Evolutionary conservation across 2,329 filamentous ascomycete species (phyloP).

Genomic region (Fusarium concolor): DNA sequence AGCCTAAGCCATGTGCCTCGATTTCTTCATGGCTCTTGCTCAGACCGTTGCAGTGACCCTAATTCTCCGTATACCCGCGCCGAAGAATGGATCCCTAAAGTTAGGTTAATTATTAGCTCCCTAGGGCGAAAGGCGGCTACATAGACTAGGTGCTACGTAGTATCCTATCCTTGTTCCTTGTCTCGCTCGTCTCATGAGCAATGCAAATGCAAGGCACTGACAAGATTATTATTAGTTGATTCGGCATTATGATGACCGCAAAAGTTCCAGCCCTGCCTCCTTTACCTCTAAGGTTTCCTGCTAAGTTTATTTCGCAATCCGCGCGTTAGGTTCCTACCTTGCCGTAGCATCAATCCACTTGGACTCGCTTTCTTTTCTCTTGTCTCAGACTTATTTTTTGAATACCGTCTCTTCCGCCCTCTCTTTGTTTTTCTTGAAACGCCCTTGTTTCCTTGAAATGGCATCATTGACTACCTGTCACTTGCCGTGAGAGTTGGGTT

Average conservation of each 20-base stretch:
- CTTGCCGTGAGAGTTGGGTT: slow-evolving; percentile 27
- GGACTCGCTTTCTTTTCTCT: slow-evolving; percentile 21
- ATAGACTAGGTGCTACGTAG: background rate
- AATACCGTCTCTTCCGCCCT: slow-evolving; percentile 4
- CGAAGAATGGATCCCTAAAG: slow-evolving; percentile 3
- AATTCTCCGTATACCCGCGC: slow-evolving; percentile 22
- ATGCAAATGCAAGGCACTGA: slow-evolving; percentile 1
- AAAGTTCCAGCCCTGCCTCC: slow-evolving; percentile 28
- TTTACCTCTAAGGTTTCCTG: slow-evolving; percentile 16
- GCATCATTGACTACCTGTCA: slow-evolving; percentile 16
- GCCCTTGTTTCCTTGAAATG: slow-evolving; percentile 14
- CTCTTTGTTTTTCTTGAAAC: slow-evolving; percentile 12
- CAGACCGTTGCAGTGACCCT: slow-evolving; percentile 1
- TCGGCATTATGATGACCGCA: slow-evolving; percentile 30
- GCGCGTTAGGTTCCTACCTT: slow-evolving; percentile 18
- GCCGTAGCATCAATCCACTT: slow-evolving; percentile 3
- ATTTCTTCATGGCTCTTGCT: slow-evolving; percentile 10
- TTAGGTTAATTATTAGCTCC: background rate
- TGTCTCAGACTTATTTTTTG: slow-evolving; percentile 5
- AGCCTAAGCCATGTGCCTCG: slow-evolving; percentile 4
- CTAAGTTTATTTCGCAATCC: slow-evolving; percentile 21
- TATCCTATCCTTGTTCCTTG: slow-evolving; percentile 30
- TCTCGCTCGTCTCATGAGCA: slow-evolving; percentile 17
- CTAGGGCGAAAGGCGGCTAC: background rate
- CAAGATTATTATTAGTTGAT: slow-evolving; percentile 40